These are phyloP conservation scores for Scutellaria galericulata DNA, from an alignment of 257 asterid species.

Conservation along the genomic window DNA sequence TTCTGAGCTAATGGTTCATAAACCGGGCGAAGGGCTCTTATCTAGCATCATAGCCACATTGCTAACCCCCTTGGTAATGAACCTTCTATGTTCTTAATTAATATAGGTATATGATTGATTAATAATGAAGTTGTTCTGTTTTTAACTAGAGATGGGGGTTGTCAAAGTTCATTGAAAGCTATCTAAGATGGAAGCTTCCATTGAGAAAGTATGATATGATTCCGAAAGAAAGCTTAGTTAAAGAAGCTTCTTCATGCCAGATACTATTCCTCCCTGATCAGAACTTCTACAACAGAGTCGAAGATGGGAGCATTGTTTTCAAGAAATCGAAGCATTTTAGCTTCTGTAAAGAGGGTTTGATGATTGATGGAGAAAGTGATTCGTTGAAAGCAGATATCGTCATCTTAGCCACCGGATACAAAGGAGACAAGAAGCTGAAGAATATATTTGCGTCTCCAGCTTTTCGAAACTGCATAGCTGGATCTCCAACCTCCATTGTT, in stretches of 20 bases:
- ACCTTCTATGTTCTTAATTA: neutral
- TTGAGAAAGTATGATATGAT: constrained; percentile 59
- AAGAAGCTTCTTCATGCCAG: constrained; percentile 48
- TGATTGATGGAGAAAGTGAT: constrained; percentile 43
- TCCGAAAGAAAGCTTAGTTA: constrained; percentile 53
- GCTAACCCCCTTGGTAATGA: constrained; percentile 65
- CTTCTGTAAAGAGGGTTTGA: constrained; percentile 54
- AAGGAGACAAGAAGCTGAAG: constrained; percentile 60
- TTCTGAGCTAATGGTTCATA: constrained; percentile 69
- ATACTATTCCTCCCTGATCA: constrained; percentile 38
- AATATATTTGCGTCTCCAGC: constrained; percentile 50
- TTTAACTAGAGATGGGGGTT: constrained; percentile 46
- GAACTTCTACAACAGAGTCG: constrained; percentile 56
- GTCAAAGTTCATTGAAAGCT: constrained; percentile 58
- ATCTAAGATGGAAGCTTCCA: constrained; percentile 54
- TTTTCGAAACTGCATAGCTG: constrained; percentile 42
- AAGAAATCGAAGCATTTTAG: constrained; percentile 37
- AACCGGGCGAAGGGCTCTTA: constrained; percentile 63
- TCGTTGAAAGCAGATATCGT: constrained; percentile 54
- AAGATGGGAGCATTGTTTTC: constrained; percentile 59
- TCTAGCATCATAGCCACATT: constrained; percentile 47
- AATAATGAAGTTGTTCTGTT: no score
- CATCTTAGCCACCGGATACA: constrained; percentile 65
- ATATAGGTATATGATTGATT: no score
- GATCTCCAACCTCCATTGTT: constrained; percentile 44